Conservation (phyloP, 2,329 filamentous ascomycete genomes). For the Knufia fluminis region DNA sequence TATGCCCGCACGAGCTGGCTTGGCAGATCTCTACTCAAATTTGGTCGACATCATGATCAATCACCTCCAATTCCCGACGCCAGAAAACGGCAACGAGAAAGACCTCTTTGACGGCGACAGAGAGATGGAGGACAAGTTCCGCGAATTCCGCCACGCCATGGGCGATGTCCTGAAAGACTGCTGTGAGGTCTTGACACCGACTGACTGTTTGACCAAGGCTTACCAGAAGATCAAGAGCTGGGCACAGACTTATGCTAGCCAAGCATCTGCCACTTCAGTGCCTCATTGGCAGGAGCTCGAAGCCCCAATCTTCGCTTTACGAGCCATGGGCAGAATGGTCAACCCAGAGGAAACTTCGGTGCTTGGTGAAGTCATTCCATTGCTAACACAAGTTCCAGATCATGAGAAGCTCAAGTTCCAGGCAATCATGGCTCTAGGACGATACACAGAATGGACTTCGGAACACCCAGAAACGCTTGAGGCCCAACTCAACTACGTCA, state of each 20-base stretch:
- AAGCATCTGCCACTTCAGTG: conserved; percentile 64
- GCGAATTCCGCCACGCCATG: conserved; percentile 94
- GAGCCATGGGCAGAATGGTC: conserved; percentile 95
- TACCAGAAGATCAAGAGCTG: conserved; percentile 78
- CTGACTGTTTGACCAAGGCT: conserved; percentile 82
- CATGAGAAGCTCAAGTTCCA: conserved; percentile 98
- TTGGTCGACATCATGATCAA: conserved; percentile 88
- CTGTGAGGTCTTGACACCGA: conserved; percentile 90
- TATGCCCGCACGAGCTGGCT: conserved; percentile 65
- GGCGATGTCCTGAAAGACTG: conserved; percentile 95
- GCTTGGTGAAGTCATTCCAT: conserved; percentile 80
- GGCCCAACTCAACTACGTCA: conserved; percentile 90
- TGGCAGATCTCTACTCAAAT: conserved; percentile 74
- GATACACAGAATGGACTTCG: conserved; percentile 97
- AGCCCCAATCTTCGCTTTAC: conserved; percentile 87
- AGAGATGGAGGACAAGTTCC: conserved; percentile 92
- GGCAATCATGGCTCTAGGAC: conserved; percentile 90
- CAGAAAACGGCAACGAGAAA: conserved; percentile 61
- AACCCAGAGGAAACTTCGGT: conserved; percentile 79
- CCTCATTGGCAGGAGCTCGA: conserved; percentile 96
- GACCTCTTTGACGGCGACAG: conserved; percentile 94
- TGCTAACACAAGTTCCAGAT: conserved; percentile 86
- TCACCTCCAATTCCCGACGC: conserved; percentile 76
- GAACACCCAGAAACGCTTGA: conserved; percentile 87
- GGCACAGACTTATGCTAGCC: conserved; percentile 71